Evolutionary conservation across 2,329 filamentous ascomycete genomes (phyloP).

Genomic region (Cadophora sp.): DNA sequence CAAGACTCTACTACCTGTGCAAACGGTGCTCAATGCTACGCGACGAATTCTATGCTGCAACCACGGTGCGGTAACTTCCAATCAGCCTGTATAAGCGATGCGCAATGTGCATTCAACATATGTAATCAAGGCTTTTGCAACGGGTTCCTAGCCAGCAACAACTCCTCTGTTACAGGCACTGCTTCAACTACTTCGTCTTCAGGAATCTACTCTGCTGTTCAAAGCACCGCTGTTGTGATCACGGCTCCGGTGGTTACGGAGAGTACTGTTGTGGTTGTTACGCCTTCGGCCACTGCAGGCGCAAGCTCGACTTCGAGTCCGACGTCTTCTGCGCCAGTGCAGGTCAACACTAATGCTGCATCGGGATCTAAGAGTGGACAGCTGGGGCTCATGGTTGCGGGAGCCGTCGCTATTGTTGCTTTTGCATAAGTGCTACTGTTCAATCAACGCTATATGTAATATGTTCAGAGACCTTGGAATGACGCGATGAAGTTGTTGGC

Average conservation of each 20-base stretch:
- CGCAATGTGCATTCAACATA: slow-evolving; percentile 31
- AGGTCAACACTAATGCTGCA: slow-evolving; percentile 6
- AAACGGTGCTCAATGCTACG: slow-evolving; percentile 29
- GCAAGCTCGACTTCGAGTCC: neutral
- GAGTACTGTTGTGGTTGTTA: neutral
- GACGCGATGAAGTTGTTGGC: neutral
- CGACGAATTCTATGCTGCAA: slow-evolving; percentile 19
- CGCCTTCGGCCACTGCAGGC: neutral
- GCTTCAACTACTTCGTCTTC: neutral
- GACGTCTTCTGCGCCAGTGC: neutral
- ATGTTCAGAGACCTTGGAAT: neutral
- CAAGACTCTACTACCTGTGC: slow-evolving; percentile 23
- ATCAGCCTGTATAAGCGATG: slow-evolving; percentile 20
- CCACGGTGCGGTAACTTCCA: slow-evolving; percentile 30
- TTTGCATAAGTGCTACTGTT: neutral
- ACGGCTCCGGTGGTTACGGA: neutral
- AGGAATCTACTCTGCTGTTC: neutral
- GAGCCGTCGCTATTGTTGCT: neutral
- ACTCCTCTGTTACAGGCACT: neutral
- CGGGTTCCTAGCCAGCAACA: slow-evolving; percentile 10
- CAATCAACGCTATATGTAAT: neutral
- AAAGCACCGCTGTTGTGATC: neutral
- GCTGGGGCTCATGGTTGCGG: neutral
- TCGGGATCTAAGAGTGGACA: neutral
- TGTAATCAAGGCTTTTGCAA: slow-evolving; percentile 26